Evolutionary conservation across 331 rosid species (phyloP).

Genomic region (Rosa hybrid): DNA sequence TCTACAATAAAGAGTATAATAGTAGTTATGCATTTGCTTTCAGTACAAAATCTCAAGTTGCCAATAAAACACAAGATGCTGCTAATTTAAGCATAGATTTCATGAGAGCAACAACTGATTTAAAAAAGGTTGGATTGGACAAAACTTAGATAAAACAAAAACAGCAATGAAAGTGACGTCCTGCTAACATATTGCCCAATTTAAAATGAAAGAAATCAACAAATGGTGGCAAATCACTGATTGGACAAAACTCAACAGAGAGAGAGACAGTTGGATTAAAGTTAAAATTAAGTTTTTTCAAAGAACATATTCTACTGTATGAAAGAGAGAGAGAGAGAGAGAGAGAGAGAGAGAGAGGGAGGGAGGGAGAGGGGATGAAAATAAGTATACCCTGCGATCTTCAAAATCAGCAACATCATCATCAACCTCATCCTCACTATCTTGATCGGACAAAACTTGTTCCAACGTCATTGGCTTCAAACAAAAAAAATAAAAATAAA

Average conservation of each 20-base stretch:
- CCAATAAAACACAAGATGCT: background rate
- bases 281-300: background rate
- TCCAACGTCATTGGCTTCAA: conserved; percentile 77
- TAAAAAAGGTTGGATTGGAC: background rate
- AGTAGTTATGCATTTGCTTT: background rate
- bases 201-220: background rate
- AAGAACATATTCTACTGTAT: conserved; percentile 7
- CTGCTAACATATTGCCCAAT: background rate
- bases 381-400: conserved; percentile 70
- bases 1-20: conserved; percentile 44
- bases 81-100: background rate
- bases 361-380: background rate
- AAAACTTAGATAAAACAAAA: background rate
- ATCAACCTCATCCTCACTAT: conserved; percentile 92
- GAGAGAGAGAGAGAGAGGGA: background rate
- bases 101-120: background rate
- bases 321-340: background rate
- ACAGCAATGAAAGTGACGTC: background rate
- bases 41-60: background rate
- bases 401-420: conserved; percentile 88
- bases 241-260: background rate
- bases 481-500: conserved; percentile 9
- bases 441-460: conserved; percentile 82
- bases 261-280: background rate
- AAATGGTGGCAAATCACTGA: background rate